These are phyloP conservation scores for Candida succiphila DNA, from an alignment of 805 yeast genomes.

Conservation along the genomic window DNA sequence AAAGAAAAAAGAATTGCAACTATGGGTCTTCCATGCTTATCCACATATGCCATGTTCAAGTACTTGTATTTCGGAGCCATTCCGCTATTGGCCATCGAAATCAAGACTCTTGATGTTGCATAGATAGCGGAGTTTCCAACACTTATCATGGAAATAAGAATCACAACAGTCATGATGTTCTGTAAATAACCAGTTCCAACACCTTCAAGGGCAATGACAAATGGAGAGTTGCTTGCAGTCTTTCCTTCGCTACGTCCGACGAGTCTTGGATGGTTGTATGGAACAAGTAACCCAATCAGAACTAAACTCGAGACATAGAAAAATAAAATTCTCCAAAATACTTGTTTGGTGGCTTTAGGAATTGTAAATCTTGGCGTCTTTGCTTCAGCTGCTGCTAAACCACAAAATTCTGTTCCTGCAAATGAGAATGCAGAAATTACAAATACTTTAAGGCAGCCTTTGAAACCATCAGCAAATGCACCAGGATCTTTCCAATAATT, in stretches of 20 bases:
- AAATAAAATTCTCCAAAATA: constrained; percentile 41
- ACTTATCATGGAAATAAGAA: constrained; percentile 28
- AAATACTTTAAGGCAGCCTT: constrained; percentile 43
- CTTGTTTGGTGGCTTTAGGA: constrained; percentile 40
- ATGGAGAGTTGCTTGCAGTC: constrained; percentile 31
- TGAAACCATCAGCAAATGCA: constrained; percentile 33
- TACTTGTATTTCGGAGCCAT: constrained; percentile 28
- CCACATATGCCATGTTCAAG: constrained; percentile 32
- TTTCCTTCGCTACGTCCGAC: constrained; percentile 18
- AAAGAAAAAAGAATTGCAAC: constrained; percentile 31
- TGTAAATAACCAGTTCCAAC: constrained; percentile 27
- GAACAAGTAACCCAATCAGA: constrained; percentile 37
- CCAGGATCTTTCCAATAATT: constrained; percentile 36
- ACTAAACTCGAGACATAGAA: constrained; percentile 38
- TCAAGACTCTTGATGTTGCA: constrained; percentile 44
- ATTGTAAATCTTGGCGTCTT: constrained; percentile 34
- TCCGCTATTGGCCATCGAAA: constrained; percentile 34
- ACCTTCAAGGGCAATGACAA: constrained; percentile 33
- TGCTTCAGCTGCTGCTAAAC: constrained; percentile 41
- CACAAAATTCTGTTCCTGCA: constrained; percentile 43
- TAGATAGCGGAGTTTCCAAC: constrained; percentile 49
- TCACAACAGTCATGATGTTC: constrained; percentile 30
- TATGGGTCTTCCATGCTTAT: constrained; percentile 40
- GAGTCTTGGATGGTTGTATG: constrained; percentile 28
- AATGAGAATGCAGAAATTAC: constrained; percentile 48